Evolutionary conservation across 129 eudicot genomes (phyloP), one percentile per base, ranked within the genome.

Genomic region (Flaveria brownii): DNA sequence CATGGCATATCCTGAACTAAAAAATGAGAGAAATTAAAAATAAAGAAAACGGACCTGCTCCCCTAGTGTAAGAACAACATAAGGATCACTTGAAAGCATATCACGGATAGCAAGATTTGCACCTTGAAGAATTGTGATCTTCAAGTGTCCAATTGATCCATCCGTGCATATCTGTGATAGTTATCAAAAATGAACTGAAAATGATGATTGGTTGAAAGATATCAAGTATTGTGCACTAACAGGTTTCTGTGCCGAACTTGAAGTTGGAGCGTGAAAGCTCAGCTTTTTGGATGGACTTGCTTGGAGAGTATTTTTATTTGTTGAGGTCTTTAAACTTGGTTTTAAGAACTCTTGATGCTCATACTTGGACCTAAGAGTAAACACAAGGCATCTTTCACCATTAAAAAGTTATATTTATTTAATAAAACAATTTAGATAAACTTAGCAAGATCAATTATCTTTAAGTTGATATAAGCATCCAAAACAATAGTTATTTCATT

Each of bases 21-120:
- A 45, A 45, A 45, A 14, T 15, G 59, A 52, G 4, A 17, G 16
- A 52, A 52, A 52, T 15, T 1, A n/a, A 57, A 57, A n/a, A 3
- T n/a, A 77, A 9, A 28, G 23, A 16, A 62, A 22, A 79, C 85
- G 51, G 17, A 92, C 97, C 96, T 89, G 96, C 25, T 92, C 79
- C 26, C 90, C 93, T 66, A 92, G 82, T 16, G 72, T 72, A 82
- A 92, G 82, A 47, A 92, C 88, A 23, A 92, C 96, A 77, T 92
- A 92, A 14, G 97, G 97, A 81, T 92, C 97, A 76, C 97, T 92
- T 52, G 97, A 82, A 73, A 87, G 75, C 90, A 92, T 92, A 83
- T 92, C 97, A 80, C 96, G 90, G 14, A 92, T 73, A 60, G 97
- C 97, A 79, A 92, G 79, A 80, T 92, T 92, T 56, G 88, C 86